These are phyloP conservation scores for Trametes cingulata DNA, from an alignment of 768 basidiomycete species.

Conservation along the genomic window DNA sequence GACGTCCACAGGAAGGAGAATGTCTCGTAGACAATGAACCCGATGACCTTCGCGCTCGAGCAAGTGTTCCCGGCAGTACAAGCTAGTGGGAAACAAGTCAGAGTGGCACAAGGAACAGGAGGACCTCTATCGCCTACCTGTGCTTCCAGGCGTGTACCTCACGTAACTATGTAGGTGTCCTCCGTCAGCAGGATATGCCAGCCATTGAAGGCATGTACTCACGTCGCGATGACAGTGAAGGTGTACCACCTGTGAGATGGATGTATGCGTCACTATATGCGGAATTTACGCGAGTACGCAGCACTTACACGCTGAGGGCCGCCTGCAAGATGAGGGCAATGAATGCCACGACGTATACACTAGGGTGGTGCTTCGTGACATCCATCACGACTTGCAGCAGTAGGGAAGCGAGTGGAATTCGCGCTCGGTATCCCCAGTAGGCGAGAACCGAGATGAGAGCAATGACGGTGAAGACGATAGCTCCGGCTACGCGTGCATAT, in stretches of 20 bases:
- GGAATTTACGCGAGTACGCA: background rate
- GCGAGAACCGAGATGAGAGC: conserved; percentile 72
- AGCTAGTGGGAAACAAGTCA: conserved; percentile 37
- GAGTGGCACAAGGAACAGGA: too few relatives aligned
- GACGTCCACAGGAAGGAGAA: conserved; percentile 89
- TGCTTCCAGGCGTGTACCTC: conserved; percentile 78
- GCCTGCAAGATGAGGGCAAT: conserved; percentile 71
- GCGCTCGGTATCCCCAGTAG: conserved; percentile 69
- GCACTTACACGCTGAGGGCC: conserved; percentile 61
- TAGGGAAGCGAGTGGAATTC: conserved; percentile 78
- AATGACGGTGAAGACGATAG: conserved; percentile 82
- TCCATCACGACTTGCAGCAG: conserved; percentile 85
- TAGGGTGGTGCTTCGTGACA: conserved; percentile 78
- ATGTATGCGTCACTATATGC: conserved; percentile 4
- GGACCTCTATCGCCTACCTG: conserved; percentile 39
- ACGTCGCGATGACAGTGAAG: conserved; percentile 77
- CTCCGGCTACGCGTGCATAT: conserved; percentile 52
- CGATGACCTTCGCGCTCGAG: conserved; percentile 74
- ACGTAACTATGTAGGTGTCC: conserved; percentile 44
- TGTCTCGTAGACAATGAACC: conserved; percentile 73
- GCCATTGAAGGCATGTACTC: conserved; percentile 24
- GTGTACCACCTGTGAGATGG: conserved; percentile 61
- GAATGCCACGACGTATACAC: conserved; percentile 79
- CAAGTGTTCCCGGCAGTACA: conserved; percentile 55
- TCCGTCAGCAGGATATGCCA: background rate